Evolutionary conservation across 2,329 filamentous ascomycete species (phyloP), one percentile per base, ranked within the genome.

Genomic region (Hymenoscyphus repandus): DNA sequence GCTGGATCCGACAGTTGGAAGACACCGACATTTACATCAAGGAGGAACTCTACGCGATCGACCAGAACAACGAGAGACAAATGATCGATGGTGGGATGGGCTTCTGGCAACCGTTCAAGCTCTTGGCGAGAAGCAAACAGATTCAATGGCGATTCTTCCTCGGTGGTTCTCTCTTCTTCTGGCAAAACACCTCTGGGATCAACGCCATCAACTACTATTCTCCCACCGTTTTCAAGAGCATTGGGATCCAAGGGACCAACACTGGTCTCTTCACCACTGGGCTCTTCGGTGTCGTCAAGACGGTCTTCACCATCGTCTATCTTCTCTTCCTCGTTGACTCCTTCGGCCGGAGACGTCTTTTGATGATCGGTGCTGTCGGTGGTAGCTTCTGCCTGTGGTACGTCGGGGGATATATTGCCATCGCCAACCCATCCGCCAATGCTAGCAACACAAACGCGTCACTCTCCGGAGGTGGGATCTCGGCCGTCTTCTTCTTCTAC

Each of bases 151-250:
- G 87, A 38, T 83, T 92, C 69, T 79, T 88, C 65, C 75, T 91
- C 10, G 87, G 87, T 42, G 78, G 79, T 49, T 78, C 87, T 62
- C 74, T 92, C 17, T 91, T 91, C 73, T 72, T 91, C 47, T 90
- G 83, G 76, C 88, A 92, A 68, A 92, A 92, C 60, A 83, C 83
- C 45, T 76, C 72, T 2, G 86, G 86, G 2, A 90, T 90, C 71
- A 90, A 90, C 59, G 85, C 86, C 17, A 84, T 88, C 71, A 90
- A 89, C 72, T 90, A 89, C 70, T 88, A 85, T 68, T 76, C 73
- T 1, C 85, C 85, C 0, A 85, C 79, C 0, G 78, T 89, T 9
- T 88, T 90, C 73, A 76, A 74, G 54, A 76, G 73, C 5, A 79
- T 85, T 40, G 80, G 81, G 18, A 71, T 85, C 36, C 70, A 62